These are phyloP conservation scores for Phytophthora tentaculata DNA, from an alignment of 352 stramenopile species.

Conservation along the genomic window DNA sequence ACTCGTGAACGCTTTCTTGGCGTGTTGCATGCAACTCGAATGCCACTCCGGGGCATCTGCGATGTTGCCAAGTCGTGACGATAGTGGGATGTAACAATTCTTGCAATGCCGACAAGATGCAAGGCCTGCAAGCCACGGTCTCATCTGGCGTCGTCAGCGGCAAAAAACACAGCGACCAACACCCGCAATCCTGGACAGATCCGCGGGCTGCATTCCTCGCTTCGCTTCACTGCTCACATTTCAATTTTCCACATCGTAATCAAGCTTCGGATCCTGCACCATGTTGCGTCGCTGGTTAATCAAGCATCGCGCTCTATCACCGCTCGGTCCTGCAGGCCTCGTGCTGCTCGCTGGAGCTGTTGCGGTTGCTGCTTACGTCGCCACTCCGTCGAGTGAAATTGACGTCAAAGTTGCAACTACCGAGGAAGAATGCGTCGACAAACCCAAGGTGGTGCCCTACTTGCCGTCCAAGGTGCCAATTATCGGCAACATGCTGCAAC, in stretches of 20 bases:
- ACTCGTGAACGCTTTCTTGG: background rate
- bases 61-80: conserved; percentile 3
- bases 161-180: conserved; percentile 14
- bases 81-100: conserved; percentile 23
- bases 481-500: conserved; percentile 43
- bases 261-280: background rate
- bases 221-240: conserved; percentile 16
- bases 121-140: conserved; percentile 27
- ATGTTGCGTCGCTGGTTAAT: conserved; percentile 38
- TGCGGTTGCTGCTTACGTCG: conserved; percentile 28
- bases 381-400: conserved; percentile 18
- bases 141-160: conserved; percentile 24
- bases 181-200: conserved; percentile 5
- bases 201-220: background rate
- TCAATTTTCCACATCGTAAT: conserved; percentile 19
- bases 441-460: conserved; percentile 39
- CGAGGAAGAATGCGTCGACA: conserved; percentile 4
- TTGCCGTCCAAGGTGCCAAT: conserved; percentile 38
- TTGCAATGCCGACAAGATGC: conserved; percentile 13
- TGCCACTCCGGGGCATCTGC: conserved; percentile 15
- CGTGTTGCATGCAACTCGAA: conserved; percentile 13
- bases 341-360: conserved; percentile 32
- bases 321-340: conserved; percentile 32
- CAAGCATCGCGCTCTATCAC: conserved; percentile 25
- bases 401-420: background rate